Evolutionary conservation across 176 grass and related monocot species (phyloP).

Genomic region (Calamus simplicifolius): DNA sequence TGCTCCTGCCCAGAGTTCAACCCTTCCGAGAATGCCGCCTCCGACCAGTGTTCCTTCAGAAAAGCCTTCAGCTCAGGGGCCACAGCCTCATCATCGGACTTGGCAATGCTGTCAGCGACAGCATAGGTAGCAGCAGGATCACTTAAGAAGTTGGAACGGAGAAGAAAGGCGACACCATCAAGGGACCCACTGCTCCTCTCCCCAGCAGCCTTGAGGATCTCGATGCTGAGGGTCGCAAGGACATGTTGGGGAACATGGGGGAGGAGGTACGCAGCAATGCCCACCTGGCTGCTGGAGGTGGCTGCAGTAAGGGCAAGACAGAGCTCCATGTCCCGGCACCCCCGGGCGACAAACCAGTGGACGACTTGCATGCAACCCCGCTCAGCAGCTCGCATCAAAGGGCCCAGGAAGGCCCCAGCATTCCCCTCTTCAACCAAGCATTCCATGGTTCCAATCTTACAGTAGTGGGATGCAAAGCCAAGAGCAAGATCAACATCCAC

Average conservation of each 20-base stretch:
- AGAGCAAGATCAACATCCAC: conserved; percentile 93
- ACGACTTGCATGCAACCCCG: conserved; percentile 70
- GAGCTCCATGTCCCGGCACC: conserved; percentile 92
- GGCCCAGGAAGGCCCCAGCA: conserved; percentile 65
- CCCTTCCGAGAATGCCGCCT: conserved; percentile 54
- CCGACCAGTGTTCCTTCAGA: conserved; percentile 74
- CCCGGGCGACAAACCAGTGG: conserved; percentile 71
- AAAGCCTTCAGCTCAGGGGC: conserved; percentile 59
- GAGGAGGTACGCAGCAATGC: conserved; percentile 59
- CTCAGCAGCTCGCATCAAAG: conserved; percentile 92
- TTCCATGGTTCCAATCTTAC: conserved; percentile 78
- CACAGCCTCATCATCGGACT: conserved; percentile 48
- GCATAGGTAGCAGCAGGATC: conserved; percentile 70
- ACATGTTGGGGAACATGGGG: conserved; percentile 73
- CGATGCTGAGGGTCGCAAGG: conserved; percentile 68
- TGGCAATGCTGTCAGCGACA: conserved; percentile 74
- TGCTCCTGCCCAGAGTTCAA: conserved; percentile 43
- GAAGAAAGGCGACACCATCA: conserved; percentile 78
- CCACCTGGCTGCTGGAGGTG: conserved; percentile 62
- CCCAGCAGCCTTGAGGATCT: conserved; percentile 92
- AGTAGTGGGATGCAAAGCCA: conserved; percentile 83
- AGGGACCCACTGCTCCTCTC: conserved; percentile 75
- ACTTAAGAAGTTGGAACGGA: conserved; percentile 62
- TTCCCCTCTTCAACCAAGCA: conserved; percentile 83
- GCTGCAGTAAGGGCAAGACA: conserved; percentile 85